These are phyloP conservation scores for Sonneratia caseolaris DNA, from an alignment of 345 rosid species.

Conservation along the genomic window DNA sequence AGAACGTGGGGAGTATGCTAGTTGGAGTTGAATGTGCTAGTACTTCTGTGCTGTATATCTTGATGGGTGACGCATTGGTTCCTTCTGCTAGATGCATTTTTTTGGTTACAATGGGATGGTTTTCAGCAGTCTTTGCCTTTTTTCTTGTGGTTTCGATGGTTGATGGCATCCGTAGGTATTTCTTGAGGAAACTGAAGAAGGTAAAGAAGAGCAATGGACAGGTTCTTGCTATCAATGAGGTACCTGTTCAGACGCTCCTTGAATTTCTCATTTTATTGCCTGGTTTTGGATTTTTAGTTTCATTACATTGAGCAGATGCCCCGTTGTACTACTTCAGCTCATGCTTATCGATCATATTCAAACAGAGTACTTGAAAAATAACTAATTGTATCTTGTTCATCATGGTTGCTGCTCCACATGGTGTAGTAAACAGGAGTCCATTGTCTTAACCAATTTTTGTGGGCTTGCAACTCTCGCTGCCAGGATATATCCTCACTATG, in stretches of 20 bases:
- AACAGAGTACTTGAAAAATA: neutral
- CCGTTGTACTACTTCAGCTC: neutral
- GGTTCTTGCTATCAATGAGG: conserved; percentile 16
- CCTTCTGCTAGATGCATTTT: neutral
- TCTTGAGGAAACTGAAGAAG: conserved; percentile 14
- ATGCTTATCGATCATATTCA: neutral
- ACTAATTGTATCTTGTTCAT: neutral
- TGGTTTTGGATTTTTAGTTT: neutral
- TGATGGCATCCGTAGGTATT: conserved; percentile 3
- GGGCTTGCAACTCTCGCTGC: too few relatives aligned
- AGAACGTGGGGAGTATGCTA: neutral
- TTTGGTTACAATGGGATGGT: neutral
- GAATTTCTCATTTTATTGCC: neutral
- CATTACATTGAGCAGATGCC: neutral
- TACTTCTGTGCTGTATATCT: neutral
- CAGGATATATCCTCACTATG: too few relatives aligned
- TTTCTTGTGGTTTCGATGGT: neutral
- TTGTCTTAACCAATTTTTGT: neutral
- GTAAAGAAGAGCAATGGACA: conserved; percentile 16
- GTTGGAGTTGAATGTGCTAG: neutral
- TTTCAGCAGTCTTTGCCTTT: neutral
- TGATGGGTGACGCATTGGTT: neutral
- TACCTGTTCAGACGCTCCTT: neutral
- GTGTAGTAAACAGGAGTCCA: neutral
- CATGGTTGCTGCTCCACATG: neutral